phyloP scores from a whole-genome alignment of 768 basidiomycete species.

The Russula vinacea region DNA sequence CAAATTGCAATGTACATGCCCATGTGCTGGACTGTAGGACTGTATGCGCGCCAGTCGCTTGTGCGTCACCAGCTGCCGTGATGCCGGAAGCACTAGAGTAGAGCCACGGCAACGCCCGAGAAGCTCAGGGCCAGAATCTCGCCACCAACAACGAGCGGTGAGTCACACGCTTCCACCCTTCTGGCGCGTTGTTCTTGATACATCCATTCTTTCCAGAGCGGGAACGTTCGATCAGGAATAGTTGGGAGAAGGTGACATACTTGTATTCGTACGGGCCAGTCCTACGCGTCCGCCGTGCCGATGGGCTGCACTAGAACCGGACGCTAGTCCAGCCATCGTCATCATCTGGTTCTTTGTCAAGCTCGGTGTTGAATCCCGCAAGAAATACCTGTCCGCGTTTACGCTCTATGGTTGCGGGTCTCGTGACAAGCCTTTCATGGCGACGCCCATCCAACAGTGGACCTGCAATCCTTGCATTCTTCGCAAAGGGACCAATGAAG shows the following conservation, averaged over 20 bases:
- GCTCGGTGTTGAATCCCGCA: too few relatives aligned
- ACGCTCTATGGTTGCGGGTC: too few relatives aligned
- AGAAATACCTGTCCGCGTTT: too few relatives aligned
- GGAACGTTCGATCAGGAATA: conserved; percentile 19
- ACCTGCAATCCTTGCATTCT: conserved; percentile 1
- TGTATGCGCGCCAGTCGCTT: too few relatives aligned
- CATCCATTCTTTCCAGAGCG: conserved; percentile 19
- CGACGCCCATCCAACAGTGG: too few relatives aligned
- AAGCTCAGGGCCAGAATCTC: neutral
- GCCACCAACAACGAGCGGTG: too few relatives aligned
- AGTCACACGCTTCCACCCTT: neutral
- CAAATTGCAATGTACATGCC: too few relatives aligned
- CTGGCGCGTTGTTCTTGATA: conserved; percentile 15
- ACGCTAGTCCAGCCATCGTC: too few relatives aligned
- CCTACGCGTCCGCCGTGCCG: neutral
- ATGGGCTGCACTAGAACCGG: too few relatives aligned
- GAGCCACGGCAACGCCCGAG: conserved; percentile 2
- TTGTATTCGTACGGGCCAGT: conserved; percentile 11
- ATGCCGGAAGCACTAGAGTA: neutral
- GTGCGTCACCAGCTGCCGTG: neutral
- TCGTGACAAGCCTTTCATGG: too few relatives aligned
- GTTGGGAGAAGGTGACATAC: conserved; percentile 9
- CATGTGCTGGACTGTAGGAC: too few relatives aligned
- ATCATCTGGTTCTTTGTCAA: too few relatives aligned
- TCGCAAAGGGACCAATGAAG: conserved; percentile 4